These are phyloP conservation scores for Wolfiporia cocos DNA, from an alignment of 1,284 basidiomycete genomes.

Conservation along the genomic window DNA sequence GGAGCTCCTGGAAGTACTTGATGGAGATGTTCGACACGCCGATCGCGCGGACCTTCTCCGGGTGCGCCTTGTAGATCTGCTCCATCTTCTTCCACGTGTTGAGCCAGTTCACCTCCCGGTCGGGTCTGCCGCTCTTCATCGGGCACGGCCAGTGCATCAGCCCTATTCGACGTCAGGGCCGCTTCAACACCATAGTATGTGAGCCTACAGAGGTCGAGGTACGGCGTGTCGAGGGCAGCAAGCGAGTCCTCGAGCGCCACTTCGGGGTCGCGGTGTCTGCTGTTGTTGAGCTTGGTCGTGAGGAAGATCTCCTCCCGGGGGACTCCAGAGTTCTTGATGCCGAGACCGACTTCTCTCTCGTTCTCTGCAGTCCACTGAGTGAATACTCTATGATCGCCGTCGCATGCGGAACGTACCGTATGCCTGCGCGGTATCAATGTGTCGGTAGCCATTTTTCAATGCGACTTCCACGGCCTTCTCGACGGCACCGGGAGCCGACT, in stretches of 20 bases:
- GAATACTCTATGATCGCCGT: not conserved
- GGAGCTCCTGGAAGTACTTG: constrained; percentile 50
- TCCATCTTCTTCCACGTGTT: constrained; percentile 82
- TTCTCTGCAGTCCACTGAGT: constrained; percentile 26
- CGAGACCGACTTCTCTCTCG: constrained; percentile 71
- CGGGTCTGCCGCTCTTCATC: constrained; percentile 47
- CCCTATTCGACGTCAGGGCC: constrained; percentile 31
- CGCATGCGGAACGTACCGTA: constrained; percentile 24
- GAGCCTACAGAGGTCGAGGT: constrained; percentile 69
- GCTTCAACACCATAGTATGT: not conserved
- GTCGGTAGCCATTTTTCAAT: constrained; percentile 67
- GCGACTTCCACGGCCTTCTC: constrained; percentile 70
- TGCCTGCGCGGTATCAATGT: constrained; percentile 61
- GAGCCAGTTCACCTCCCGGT: constrained; percentile 54
- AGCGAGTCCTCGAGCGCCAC: constrained; percentile 71
- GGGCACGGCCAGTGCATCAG: constrained; percentile 80
- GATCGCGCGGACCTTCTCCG: constrained; percentile 69
- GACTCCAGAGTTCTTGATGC: constrained; percentile 71
- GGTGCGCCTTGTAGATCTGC: constrained; percentile 53
- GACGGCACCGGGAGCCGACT: constrained; percentile 57
- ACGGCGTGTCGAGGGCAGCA: constrained; percentile 61
- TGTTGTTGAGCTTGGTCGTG: constrained; percentile 75
- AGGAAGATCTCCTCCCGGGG: constrained; percentile 64
- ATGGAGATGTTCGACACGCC: constrained; percentile 73
- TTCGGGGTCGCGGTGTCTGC: constrained; percentile 55